phyloP scores from a whole-genome alignment of 768 basidiomycete genomes.

The Rickenella mellea region DNA sequence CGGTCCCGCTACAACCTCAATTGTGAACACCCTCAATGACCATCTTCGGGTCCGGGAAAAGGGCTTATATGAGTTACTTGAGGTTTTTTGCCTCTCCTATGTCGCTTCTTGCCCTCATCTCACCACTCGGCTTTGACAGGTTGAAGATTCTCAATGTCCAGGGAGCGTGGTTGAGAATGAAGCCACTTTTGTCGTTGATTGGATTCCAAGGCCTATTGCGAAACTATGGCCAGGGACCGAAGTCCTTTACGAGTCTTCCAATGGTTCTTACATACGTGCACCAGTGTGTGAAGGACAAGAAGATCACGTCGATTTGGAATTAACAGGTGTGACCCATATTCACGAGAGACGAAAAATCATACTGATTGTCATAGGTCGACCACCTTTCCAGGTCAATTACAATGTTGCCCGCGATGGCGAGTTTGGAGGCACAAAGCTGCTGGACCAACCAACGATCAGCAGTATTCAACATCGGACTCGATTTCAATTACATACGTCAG shows the following conservation, averaged over 20 bases:
- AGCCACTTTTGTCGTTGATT: constrained; percentile 61
- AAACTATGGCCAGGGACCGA: constrained; percentile 50
- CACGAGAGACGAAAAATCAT: background rate
- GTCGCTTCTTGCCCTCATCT: background rate
- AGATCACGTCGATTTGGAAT: constrained; percentile 76
- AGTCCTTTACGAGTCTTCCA: constrained; percentile 48
- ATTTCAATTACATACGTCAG: constrained; percentile 72
- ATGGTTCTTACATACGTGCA: constrained; percentile 65
- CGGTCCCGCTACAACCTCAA: constrained; percentile 28
- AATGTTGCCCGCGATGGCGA: constrained; percentile 68
- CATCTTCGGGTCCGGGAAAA: constrained; percentile 62
- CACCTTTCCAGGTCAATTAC: constrained; percentile 93
- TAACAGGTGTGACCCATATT: constrained; percentile 44
- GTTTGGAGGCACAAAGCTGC: constrained; percentile 55
- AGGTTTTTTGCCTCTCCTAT: constrained; percentile 26
- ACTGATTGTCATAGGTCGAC: constrained; percentile 43
- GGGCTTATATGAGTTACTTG: constrained; percentile 67
- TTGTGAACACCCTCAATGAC: constrained; percentile 56
- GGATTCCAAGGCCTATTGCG: constrained; percentile 73
- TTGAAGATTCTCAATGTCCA: constrained; percentile 78
- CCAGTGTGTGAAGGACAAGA: constrained; percentile 77
- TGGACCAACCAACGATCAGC: constrained; percentile 74
- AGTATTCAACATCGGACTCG: constrained; percentile 75
- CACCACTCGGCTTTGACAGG: constrained; percentile 27
- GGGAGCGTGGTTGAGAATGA: constrained; percentile 57